Percentiles rank a stretch among this genome's conserved stretches.
phyloP scores from a whole-genome alignment of 768 basidiomycete species.

The Neoboletus subvelutipes region DNA sequence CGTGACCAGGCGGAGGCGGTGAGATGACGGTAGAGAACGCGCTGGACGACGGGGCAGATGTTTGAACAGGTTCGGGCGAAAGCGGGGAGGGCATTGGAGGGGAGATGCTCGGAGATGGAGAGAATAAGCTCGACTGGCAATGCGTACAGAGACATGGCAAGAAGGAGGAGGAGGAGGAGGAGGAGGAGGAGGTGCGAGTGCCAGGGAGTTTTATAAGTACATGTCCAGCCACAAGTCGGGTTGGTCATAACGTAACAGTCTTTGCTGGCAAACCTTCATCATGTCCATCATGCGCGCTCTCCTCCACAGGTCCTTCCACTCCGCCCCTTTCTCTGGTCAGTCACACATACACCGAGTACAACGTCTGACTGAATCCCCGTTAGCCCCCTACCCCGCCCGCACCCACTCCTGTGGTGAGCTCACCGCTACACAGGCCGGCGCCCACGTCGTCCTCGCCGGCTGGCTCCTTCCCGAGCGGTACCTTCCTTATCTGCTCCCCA shows the following conservation, averaged over 20 bases:
- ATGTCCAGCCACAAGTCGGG: not conserved
- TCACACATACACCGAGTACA: not conserved
- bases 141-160: conserved; percentile 41
- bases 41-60: conserved; percentile 52
- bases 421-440: conserved; percentile 49
- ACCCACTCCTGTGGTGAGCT: conserved; percentile 69
- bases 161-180: not conserved
- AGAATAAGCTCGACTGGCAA: conserved; percentile 68
- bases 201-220: too few relatives aligned
- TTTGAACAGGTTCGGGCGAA: conserved; percentile 45
- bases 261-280: conserved; percentile 4
- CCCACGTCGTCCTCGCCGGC: conserved; percentile 69
- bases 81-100: conserved; percentile 41
- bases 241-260: conserved; percentile 17
- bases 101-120: conserved; percentile 42
- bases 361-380: not conserved
- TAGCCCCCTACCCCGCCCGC: conserved; percentile 55
- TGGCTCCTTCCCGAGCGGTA: conserved; percentile 85
- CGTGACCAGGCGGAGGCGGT: conserved; percentile 42
- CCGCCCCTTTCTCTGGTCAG: not conserved
- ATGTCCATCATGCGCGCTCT: conserved; percentile 3
- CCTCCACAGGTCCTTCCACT: not conserved
- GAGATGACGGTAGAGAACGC: conserved; percentile 62
- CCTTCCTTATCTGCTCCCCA: conserved; percentile 34
- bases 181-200: too few relatives aligned